Conservation (phyloP, 2,329 filamentous ascomycete species). For the Ophidiomyces ophidiicola region DNA sequence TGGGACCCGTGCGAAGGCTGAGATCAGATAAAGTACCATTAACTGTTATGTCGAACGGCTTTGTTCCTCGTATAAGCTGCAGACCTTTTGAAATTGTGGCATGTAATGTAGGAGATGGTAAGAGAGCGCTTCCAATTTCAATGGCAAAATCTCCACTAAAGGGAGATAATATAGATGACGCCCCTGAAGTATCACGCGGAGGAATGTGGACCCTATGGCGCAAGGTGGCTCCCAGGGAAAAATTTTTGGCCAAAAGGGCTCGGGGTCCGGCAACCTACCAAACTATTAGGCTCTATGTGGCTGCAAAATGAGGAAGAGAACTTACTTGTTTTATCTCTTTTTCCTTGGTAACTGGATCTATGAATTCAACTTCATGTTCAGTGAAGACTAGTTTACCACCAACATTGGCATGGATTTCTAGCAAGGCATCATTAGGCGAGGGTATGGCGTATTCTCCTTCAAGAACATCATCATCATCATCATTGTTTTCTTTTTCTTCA, state of each 20-base stretch:
- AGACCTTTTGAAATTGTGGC: conserved; percentile 23
- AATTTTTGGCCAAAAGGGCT: conserved; percentile 19
- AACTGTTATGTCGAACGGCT: conserved; percentile 24
- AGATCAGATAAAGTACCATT: conserved; percentile 23
- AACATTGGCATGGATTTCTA: conserved; percentile 26
- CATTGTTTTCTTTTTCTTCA: conserved; percentile 15
- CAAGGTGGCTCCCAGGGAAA: conserved; percentile 26
- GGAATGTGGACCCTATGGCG: conserved; percentile 22
- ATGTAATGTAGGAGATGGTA: conserved; percentile 24
- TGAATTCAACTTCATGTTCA: conserved; percentile 18
- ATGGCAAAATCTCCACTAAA: conserved; percentile 25
- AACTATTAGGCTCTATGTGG: not conserved
- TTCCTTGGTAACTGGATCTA: conserved; percentile 20
- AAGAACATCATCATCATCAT: conserved; percentile 12
- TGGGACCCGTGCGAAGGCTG: conserved; percentile 21
- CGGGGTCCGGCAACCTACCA: conserved; percentile 24
- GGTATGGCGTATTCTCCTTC: conserved; percentile 5
- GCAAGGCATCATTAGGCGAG: conserved; percentile 14
- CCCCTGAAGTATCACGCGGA: conserved; percentile 19
- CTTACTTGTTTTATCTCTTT: conserved; percentile 22
- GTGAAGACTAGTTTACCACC: conserved; percentile 22
- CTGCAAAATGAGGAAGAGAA: not conserved
- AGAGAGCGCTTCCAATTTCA: conserved; percentile 20
- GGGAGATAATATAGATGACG: conserved; percentile 17
- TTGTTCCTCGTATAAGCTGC: conserved; percentile 23